Base-by-base conservation (phyloP, 345 rosid genomes). In the Boechera retrofracta region DNA sequence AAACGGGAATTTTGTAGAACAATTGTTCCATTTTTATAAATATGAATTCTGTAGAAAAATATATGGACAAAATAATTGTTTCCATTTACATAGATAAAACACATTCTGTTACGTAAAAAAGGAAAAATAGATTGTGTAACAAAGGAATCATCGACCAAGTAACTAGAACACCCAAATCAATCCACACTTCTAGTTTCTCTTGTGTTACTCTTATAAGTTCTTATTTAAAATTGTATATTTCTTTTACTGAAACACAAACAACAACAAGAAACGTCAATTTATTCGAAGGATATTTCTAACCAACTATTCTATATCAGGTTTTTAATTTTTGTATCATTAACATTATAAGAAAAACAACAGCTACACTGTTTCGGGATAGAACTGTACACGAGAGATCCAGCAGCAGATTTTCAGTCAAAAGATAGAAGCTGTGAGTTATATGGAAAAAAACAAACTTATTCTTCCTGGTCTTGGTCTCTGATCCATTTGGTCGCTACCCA, bases 401-500 rank as follows among this genome's bases (percentile, higher is more conserved):
- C 51, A 62, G 12, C 38, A 66, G 42, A 28, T 45, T 56, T 55
- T 21, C 33, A 41, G 70, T 36, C 63, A 78, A 51, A 72, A 67
- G 41, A 35, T 9, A 6, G 42, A 51, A 60, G 55, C 26, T 42
- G 44, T 52, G 58, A 60, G 72, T 56, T 18, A 41, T 6, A 62
- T 53, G 26, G 38, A 5, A 57, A 53, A 12, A 18, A 48, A 15
- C 10, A 7, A 5, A 26, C 42, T 79, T 31, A 79, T 41, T 78
- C 78, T 68, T 68, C 38, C 5, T 83, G 81, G 10, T 56, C 81
- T 86, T 80, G 89, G 68, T 92, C 90, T 82, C 97, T 87, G 72
- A 92, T 87, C 97, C 96, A 92, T 83, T 92, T 92, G 44, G 97
- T 82, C 1, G 92, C 97, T 59, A 89, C 96, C 97, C 97, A 92